Evolutionary conservation across 352 stramenopile genomes (phyloP).

Genomic region (Globisporangium paddicum): DNA sequence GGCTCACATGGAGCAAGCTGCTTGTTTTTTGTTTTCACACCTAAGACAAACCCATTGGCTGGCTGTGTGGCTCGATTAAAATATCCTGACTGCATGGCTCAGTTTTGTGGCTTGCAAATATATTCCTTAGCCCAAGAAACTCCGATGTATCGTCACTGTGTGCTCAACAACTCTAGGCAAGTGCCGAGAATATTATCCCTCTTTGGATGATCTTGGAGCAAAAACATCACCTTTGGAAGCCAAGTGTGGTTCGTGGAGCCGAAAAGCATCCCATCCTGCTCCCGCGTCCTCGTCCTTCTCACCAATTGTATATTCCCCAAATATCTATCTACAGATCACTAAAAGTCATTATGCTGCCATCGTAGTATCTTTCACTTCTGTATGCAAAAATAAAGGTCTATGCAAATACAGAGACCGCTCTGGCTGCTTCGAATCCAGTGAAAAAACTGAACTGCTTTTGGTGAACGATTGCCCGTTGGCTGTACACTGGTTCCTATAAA

Average conservation of each 20-base stretch:
- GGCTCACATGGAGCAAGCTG: no score
- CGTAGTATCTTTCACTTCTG: background rate
- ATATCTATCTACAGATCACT: background rate
- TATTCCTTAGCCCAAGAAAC: no score
- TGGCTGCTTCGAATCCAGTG: slow-evolving; percentile 6
- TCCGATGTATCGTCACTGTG: no score
- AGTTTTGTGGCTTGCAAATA: no score
- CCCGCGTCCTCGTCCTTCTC: background rate
- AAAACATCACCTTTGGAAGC: background rate
- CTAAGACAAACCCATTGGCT: no score
- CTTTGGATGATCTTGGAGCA: background rate
- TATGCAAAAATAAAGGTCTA: background rate
- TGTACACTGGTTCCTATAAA: no score
- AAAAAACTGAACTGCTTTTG: slow-evolving; percentile 4
- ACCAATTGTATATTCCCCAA: background rate
- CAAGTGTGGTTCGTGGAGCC: background rate
- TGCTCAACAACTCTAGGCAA: background rate
- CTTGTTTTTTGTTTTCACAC: no score
- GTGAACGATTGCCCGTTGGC: no score
- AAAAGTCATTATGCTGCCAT: background rate
- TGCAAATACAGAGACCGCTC: background rate
- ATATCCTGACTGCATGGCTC: no score
- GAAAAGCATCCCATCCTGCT: background rate
- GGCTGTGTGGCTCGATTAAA: no score
- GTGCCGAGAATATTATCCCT: background rate